Base-by-base conservation (phyloP, 163 green algal genomes). In the Trebouxia gelatinosa region DNA sequence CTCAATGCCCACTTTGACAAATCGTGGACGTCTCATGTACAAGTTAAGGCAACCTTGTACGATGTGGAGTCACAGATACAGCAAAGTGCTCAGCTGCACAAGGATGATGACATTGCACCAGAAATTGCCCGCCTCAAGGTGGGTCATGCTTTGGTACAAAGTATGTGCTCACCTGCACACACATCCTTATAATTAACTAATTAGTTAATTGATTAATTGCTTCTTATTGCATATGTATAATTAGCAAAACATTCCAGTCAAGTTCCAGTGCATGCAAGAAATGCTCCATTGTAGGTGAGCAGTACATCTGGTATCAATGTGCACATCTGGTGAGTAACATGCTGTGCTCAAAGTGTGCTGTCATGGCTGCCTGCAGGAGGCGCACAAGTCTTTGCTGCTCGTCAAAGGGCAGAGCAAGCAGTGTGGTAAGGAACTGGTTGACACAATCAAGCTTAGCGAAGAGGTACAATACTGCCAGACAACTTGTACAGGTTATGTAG, bases 1-100 rank as follows among this genome's bases (percentile, higher is more conserved):
- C 78, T 98, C 26, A 87, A 93, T 79, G 87, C 89, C 51, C 88
- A 92, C 85, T 87, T 92, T 76, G 87, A 92, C 79, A 79, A 81
- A 31, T 87, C 85, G 4, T 92, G 88, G 87, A 61, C 75, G 21
- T 75, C 78, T 32, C 86, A 90, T 78, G 83, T 84, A 4, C 43
- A 61, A 9, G 80, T 88, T 23, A 90, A 92, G 81, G 70, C 78
- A 3, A 71, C 84, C 19, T 78, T 93, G 68, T 92, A 91, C 74
- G 84, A 92, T 26, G 87, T 88, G 1, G 86, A 93, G 78, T 81
- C 88, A 23, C 80, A 90, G 76, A 80, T 89, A 46, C 87, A 95
- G 80, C 70, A 78, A 46, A 83, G 66, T 26, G 82, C 77, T 29
- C 78, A 86, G 62, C 79, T 91, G 72, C 81, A 84, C 26, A 79